Percentiles rank a stretch among this genome's conserved stretches.
Conservation (phyloP, 2,329 filamentous ascomycete genomes). For the Fusarium torreyae region DNA sequence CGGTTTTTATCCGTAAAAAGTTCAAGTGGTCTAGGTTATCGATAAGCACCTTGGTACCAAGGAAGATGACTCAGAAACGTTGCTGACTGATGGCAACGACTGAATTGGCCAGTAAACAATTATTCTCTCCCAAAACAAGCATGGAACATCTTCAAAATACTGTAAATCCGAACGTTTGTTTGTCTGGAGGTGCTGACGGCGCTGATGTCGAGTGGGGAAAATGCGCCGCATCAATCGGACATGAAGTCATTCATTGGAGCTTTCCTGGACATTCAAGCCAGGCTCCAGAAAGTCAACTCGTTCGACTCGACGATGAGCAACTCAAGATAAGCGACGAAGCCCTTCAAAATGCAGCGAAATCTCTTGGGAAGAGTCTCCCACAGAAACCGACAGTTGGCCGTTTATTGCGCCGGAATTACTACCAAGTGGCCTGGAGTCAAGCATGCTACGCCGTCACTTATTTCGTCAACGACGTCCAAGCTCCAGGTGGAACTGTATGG, state of each 20-base stretch:
- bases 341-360: background rate
- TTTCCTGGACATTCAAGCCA: conserved; percentile 2
- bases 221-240: background rate
- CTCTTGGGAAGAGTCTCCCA: background rate
- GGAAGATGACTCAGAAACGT: no score
- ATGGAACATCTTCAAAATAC: conserved; percentile 3
- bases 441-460: conserved; percentile 10
- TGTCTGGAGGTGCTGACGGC: conserved; percentile 13
- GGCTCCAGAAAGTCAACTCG: background rate
- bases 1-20: no score
- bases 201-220: conserved; percentile 12
- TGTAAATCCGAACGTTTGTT: background rate
- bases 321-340: background rate
- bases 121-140: no score
- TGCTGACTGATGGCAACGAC: no score
- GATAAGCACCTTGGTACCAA: no score
- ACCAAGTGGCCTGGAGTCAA: conserved; percentile 3
- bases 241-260: conserved; percentile 15
- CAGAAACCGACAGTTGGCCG: background rate
- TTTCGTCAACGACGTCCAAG: background rate
- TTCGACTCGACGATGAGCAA: conserved; percentile 6
- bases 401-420: conserved; percentile 7
- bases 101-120: no score
- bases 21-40: no score
- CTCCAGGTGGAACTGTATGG: conserved; percentile 7